These are phyloP conservation scores for Ustilago trichophora DNA, from an alignment of 1,284 basidiomycete species.

Conservation along the genomic window DNA sequence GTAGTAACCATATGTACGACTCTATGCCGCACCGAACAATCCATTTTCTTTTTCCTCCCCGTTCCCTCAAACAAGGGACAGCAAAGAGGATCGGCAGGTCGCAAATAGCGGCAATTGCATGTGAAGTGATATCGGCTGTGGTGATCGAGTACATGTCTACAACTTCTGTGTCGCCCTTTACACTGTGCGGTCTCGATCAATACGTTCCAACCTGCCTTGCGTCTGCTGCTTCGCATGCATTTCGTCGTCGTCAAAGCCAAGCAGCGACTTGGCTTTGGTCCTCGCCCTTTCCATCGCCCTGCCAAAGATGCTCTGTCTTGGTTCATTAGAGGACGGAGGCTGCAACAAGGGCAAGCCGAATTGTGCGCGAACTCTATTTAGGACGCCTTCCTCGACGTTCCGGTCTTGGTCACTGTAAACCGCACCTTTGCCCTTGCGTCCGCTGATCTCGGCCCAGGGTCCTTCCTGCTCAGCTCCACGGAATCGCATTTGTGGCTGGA, in stretches of 20 bases:
- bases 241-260: conserved; percentile 37
- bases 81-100: no score
- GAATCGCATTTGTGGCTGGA: conserved; percentile 32
- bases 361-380: conserved; percentile 28
- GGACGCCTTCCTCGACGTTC: conserved; percentile 32
- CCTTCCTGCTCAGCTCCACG: conserved; percentile 41
- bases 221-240: conserved; percentile 33
- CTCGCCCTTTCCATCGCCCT: conserved; percentile 4
- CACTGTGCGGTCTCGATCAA: conserved; percentile 36
- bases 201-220: conserved; percentile 28
- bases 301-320: conserved; percentile 6
- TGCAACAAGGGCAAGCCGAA: conserved; percentile 26
- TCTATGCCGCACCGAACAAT: no score
- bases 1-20: no score
- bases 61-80: no score
- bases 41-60: no score
- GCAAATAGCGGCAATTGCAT: no score
- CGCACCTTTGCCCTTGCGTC: conserved; percentile 27
- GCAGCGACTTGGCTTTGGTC: conserved; percentile 21
- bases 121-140: no score
- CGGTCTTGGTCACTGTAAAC: conserved; percentile 46
- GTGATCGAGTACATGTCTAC: no score
- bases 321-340: conserved; percentile 7
- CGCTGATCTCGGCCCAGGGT: conserved; percentile 40
- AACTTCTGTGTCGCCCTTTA: conserved; percentile 1